A percentile compares a stretch with the other conserved stretches of the same genome.
Evolutionary conservation across 192 early-diverging fungal species (phyloP).

Genomic region (Podila clonocystis): DNA sequence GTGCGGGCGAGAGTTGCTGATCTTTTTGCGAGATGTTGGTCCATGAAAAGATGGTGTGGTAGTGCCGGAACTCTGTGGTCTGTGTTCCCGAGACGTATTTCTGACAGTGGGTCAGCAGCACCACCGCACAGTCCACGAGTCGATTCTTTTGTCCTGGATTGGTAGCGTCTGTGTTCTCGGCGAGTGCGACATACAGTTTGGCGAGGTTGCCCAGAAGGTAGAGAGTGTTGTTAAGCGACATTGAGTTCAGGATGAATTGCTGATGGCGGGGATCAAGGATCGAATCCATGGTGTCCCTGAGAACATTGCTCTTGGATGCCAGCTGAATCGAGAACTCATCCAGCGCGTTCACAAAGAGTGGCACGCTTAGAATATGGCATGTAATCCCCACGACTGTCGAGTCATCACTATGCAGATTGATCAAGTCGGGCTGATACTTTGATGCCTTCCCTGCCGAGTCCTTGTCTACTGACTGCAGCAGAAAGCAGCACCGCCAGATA

Average conservation of each 20-base stretch:
- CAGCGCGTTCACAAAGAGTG: constrained; percentile 32
- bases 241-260: constrained; percentile 21
- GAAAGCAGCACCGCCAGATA: constrained; percentile 44
- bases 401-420: constrained; percentile 41
- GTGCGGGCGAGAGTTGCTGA: constrained; percentile 24
- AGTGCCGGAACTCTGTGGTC: constrained; percentile 34
- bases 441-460: constrained; percentile 10
- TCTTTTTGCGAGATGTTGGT: constrained; percentile 31
- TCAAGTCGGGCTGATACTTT: constrained; percentile 27
- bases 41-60: constrained; percentile 40
- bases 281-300: constrained; percentile 14
- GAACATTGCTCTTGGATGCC: constrained; percentile 20
- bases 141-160: constrained; percentile 11
- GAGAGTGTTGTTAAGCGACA: constrained; percentile 37
- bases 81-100: constrained; percentile 30
- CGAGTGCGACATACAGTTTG: constrained; percentile 7
- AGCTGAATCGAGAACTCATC: constrained; percentile 40
- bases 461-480: constrained; percentile 39
- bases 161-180: constrained; percentile 1
- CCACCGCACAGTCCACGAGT: constrained; percentile 20
- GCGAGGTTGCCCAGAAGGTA: constrained; percentile 39
- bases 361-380: constrained; percentile 30
- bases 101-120: constrained; percentile 30
- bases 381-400: constrained; percentile 38
- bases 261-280: constrained; percentile 29